Percentiles rank a stretch among this genome's conserved stretches.
phyloP scores from a whole-genome alignment of 805 yeast genomes.

The Hyphopichia homilentoma region DNA sequence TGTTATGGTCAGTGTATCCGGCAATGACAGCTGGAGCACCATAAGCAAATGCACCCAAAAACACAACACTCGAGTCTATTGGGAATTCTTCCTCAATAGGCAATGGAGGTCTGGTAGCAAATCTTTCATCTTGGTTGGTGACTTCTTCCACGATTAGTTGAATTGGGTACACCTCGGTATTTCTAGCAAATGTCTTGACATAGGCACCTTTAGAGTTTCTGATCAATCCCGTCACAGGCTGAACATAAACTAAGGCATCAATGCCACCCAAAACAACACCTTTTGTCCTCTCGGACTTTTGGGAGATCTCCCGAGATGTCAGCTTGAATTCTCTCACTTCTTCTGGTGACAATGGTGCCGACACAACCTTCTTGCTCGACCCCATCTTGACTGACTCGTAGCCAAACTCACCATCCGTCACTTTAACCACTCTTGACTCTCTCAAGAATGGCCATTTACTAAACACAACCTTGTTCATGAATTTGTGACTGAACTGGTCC shows the following conservation, averaged over 20 bases:
- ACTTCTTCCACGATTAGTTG: slow-evolving; percentile 79
- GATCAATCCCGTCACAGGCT: slow-evolving; percentile 71
- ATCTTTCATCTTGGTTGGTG: slow-evolving; percentile 70
- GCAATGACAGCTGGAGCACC: slow-evolving; percentile 73
- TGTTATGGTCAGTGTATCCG: slow-evolving; percentile 48
- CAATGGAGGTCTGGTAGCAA: slow-evolving; percentile 62
- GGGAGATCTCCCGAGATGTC: slow-evolving; percentile 34
- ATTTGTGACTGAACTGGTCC: slow-evolving; percentile 63
- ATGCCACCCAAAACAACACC: slow-evolving; percentile 61
- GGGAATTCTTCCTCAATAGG: slow-evolving; percentile 87
- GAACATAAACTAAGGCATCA: slow-evolving; percentile 63
- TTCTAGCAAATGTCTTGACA: slow-evolving; percentile 61
- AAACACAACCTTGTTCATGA: slow-evolving; percentile 60
- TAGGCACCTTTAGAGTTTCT: slow-evolving; percentile 71
- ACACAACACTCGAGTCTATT: slow-evolving; percentile 61
- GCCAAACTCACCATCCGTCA: slow-evolving; percentile 51
- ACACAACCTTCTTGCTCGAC: slow-evolving; percentile 17
- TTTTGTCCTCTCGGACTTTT: slow-evolving; percentile 44
- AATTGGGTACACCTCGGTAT: slow-evolving; percentile 61
- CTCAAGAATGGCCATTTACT: slow-evolving; percentile 88
- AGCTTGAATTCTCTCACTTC: slow-evolving; percentile 48
- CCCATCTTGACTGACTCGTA: slow-evolving; percentile 41
- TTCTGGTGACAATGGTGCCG: slow-evolving; percentile 35
- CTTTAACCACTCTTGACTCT: slow-evolving; percentile 68
- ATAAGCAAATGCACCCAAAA: slow-evolving; percentile 82